These are phyloP conservation scores for Pythium sp. DNA, from an alignment of 352 stramenopile species.

Conservation along the genomic window DNA sequence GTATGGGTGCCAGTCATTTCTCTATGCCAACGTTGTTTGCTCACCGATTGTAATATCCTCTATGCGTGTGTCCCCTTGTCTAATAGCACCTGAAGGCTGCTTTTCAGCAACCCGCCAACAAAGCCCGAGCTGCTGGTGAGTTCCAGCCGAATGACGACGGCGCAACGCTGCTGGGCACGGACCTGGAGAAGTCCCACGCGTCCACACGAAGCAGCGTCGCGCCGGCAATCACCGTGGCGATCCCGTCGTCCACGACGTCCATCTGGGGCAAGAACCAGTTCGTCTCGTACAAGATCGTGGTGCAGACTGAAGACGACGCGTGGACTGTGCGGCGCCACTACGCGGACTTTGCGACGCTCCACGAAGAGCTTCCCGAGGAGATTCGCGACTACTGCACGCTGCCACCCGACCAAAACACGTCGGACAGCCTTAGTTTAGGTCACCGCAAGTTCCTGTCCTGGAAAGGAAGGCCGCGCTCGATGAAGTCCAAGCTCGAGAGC, in stretches of 20 bases:
- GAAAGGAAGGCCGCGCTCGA: conserved; percentile 49
- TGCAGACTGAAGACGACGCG: conserved; percentile 64
- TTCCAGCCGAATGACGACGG: neutral
- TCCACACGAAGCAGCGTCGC: conserved; percentile 24
- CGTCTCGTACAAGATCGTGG: conserved; percentile 72
- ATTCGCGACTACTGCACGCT: conserved; percentile 43
- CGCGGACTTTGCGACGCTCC: conserved; percentile 56
- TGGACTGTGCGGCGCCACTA: conserved; percentile 69
- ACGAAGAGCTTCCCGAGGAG: conserved; percentile 58
- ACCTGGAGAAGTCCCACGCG: conserved; percentile 9
- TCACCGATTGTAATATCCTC: neutral
- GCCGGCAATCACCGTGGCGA: conserved; percentile 46
- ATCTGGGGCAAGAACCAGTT: conserved; percentile 74
- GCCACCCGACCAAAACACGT: conserved; percentile 35
- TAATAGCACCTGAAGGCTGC: conserved; percentile 4
- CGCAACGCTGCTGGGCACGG: neutral
- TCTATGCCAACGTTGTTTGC: neutral
- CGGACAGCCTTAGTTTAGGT: neutral
- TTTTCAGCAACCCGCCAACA: neutral
- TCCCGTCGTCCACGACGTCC: conserved; percentile 61
- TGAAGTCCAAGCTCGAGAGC: conserved; percentile 65
- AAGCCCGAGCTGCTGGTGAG: neutral
- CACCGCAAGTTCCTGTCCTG: conserved; percentile 53
- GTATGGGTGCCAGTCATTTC: conserved; percentile 5
- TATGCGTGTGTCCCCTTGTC: neutral